phyloP scores from a whole-genome alignment of 2,329 filamentous ascomycete species.

The Aureobasidium subglaciale region DNA sequence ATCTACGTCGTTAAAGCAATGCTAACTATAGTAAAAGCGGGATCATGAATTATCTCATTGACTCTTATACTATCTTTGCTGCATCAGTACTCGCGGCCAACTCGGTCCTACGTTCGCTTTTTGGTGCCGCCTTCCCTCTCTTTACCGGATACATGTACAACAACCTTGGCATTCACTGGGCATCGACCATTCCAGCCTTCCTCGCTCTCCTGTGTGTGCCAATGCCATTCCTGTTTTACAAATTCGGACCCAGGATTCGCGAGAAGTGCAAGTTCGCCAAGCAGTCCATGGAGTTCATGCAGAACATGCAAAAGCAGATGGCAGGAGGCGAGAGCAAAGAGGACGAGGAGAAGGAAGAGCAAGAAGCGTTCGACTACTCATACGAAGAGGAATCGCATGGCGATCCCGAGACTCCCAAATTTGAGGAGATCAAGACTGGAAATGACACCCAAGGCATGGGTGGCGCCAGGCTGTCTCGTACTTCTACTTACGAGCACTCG shows the following conservation, averaged over 20 bases:
- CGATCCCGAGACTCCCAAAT: slow-evolving; percentile 22
- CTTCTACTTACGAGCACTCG: slow-evolving; percentile 32
- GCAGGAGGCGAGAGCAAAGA: slow-evolving; percentile 15
- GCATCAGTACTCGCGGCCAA: slow-evolving; percentile 70
- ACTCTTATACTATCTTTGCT: slow-evolving; percentile 64
- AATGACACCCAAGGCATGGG: slow-evolving; percentile 16
- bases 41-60: slow-evolving; percentile 61
- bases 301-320: slow-evolving; percentile 34
- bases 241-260: slow-evolving; percentile 59
- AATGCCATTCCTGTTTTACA: slow-evolving; percentile 70
- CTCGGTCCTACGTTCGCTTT: slow-evolving; percentile 70
- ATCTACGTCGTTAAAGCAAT: slow-evolving; percentile 40
- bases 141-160: slow-evolving; percentile 61
- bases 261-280: slow-evolving; percentile 62
- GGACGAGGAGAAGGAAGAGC: slow-evolving; percentile 26
- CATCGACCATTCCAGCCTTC: slow-evolving; percentile 65
- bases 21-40: background rate
- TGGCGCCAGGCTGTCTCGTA: slow-evolving; percentile 16
- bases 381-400: slow-evolving; percentile 17
- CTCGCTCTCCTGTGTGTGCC: slow-evolving; percentile 64
- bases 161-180: slow-evolving; percentile 63
- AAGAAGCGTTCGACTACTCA: slow-evolving; percentile 24
- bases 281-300: slow-evolving; percentile 57
- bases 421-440: slow-evolving; percentile 33
- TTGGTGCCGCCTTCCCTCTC: slow-evolving; percentile 71